Conservation (phyloP, 805 yeast genomes). For the Candida lessepsii region DNA sequence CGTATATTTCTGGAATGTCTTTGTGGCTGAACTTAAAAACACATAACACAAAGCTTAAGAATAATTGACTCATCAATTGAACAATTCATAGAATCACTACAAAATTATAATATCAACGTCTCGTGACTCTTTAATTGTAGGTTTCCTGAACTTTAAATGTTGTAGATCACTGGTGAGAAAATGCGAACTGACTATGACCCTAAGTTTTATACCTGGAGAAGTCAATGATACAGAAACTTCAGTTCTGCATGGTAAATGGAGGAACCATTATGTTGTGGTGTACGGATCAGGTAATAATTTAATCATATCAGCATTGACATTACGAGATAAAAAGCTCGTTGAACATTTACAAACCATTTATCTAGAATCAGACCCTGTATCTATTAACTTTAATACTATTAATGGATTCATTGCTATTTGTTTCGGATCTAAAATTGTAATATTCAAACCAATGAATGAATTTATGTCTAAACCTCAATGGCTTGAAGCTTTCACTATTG, state of each 20-base stretch:
- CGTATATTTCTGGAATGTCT: no score
- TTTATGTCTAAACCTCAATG: constrained; percentile 46
- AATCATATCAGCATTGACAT: constrained; percentile 40
- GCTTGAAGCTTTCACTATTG: constrained; percentile 33
- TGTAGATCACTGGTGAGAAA: no score
- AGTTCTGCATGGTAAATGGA: constrained; percentile 64
- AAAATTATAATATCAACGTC: no score
- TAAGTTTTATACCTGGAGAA: constrained; percentile 82
- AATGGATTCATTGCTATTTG: constrained; percentile 64
- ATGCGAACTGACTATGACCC: constrained; percentile 42
- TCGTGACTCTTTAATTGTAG: no score
- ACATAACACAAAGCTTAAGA: no score
- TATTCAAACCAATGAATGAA: constrained; percentile 59
- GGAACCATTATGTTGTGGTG: constrained; percentile 56
- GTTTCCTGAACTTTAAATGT: no score
- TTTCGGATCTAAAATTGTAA: constrained; percentile 38
- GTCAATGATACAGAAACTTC: constrained; percentile 61
- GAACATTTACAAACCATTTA: constrained; percentile 73
- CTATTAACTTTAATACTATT: constrained; percentile 59
- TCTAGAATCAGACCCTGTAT: constrained; percentile 60
- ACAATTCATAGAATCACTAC: no score
- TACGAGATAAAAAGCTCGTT: constrained; percentile 13
- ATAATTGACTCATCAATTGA: no score
- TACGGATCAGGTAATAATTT: constrained; percentile 90
- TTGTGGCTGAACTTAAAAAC: no score